A percentile compares a stretch with the other conserved stretches of the same genome.
phyloP scores from a whole-genome alignment of 2,329 filamentous ascomycete genomes.

The Penicillium sclerotiorum region DNA sequence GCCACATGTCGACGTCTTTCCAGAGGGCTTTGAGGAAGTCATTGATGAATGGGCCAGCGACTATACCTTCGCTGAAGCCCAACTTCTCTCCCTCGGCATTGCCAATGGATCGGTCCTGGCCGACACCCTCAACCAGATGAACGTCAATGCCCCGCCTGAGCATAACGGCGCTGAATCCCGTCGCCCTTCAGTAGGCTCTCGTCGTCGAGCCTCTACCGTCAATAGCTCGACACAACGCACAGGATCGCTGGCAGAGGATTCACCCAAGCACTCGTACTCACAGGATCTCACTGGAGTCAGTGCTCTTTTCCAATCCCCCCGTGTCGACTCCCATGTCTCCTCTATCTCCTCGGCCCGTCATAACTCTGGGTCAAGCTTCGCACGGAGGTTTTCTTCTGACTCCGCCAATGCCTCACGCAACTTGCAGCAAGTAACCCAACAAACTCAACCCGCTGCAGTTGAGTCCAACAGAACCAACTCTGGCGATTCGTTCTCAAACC shows the following conservation, averaged over 20 bases:
- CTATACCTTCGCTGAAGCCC: conserved; percentile 73
- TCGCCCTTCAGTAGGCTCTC: conserved; percentile 48
- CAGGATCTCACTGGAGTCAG: conserved; percentile 66
- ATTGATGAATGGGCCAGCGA: conserved; percentile 77
- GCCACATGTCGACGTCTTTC: conserved; percentile 68
- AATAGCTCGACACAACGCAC: conserved; percentile 58
- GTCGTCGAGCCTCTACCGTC: conserved; percentile 54
- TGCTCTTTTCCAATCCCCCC: conserved; percentile 65
- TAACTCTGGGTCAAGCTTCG: conserved; percentile 59
- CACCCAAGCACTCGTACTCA: conserved; percentile 65
- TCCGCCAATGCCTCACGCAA: conserved; percentile 57
- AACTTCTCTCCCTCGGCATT: conserved; percentile 71
- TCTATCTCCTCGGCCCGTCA: conserved; percentile 44
- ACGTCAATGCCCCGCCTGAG: conserved; percentile 59
- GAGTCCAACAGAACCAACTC: no score
- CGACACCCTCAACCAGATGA: conserved; percentile 60
- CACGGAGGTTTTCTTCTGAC: conserved; percentile 53
- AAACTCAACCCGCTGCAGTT: background rate
- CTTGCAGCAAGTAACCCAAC: conserved; percentile 49
- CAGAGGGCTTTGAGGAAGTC: conserved; percentile 72
- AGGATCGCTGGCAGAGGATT: conserved; percentile 66
- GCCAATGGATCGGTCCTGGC: conserved; percentile 71
- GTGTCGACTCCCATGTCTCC: conserved; percentile 41
- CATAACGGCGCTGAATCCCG: conserved; percentile 44
- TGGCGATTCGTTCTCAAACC: conserved; percentile 39